Conservation (phyloP, 257 asterid species). For the Solanum commersonii region DNA sequence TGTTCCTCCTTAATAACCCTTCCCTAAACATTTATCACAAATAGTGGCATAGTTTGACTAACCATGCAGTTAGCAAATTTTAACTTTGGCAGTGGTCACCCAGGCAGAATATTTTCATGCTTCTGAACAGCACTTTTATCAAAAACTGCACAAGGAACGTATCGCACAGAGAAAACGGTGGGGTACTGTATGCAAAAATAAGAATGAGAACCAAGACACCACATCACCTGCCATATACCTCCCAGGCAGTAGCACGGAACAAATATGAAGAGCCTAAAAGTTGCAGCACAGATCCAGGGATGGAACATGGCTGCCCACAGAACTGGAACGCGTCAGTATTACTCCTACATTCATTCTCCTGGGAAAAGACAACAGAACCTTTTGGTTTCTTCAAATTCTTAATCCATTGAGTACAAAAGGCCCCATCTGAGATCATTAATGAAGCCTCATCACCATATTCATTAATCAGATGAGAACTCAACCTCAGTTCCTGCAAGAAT, state of each 20-base stretch:
- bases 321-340: conserved; percentile 32
- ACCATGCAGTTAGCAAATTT: not conserved
- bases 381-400: conserved; percentile 50
- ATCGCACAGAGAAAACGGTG: not conserved
- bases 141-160: not conserved
- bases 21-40: not conserved
- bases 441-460: conserved; percentile 75
- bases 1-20: not conserved
- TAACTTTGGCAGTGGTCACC: not conserved
- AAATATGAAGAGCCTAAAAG: conserved; percentile 78
- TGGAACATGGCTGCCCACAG: conserved; percentile 68
- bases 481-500: conserved; percentile 63
- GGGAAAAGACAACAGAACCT: conserved; percentile 55
- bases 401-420: conserved; percentile 72
- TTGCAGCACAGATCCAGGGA: conserved; percentile 81
- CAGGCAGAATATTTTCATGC: not conserved
- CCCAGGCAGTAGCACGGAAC: conserved; percentile 95
- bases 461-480: conserved; percentile 58
- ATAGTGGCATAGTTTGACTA: not conserved
- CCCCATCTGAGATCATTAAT: conserved; percentile 63
- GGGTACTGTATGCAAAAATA: not conserved
- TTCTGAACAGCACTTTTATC: not conserved
- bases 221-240: conserved; percentile 86
- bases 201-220: conserved; percentile 1
- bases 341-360: conserved; percentile 41